Evolutionary conservation across 129 eudicot species (phyloP), one percentile per base, ranked within the genome.

Genomic region (Pseudognaphalium luteoalbum): DNA sequence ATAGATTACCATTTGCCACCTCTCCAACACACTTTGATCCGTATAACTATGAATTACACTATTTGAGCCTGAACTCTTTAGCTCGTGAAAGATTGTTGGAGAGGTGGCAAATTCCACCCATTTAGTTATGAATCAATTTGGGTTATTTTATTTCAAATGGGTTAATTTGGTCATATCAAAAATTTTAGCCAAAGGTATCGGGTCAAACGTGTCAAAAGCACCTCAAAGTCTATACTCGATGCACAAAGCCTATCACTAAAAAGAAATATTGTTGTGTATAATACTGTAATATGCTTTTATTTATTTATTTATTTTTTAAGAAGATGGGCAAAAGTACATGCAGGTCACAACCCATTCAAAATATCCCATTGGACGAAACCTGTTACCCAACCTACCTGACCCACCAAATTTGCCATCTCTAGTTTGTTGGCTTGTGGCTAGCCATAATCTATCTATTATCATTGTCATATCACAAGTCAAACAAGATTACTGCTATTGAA

Each of bases 361-460:
- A 2, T 47, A 47, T 47, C 54, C 17, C 17, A 47, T 47, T 57
- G 19, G 62, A n/a, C 29, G 20, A 21, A 20, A 57, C 28, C 29
- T 0, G 28, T 20, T 57, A 57, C 25, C 4, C 25, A 57, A 19
- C 12, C 62, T 7, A 16, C 62, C 10, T 57, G 29, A n/a, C 28
- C 22, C 28, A 57, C 62, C 62, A 29, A 57, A 9, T 57, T 57
- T 1, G 62, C 28, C 11, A 57, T 29, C 29, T 20, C 28, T 21
- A 17, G 70, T 65, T 64, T 65, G 70, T 65, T 65, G 21, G 70
- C 70, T 33, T 32, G 70, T 65, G 70, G 70, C 70, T 61, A 9
- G 35, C 33, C 8, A 33, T 64, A 10, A 33, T 64, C 37, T 30
- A 29, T 64, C 7, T 63, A 7, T 28, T 19, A 30, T 32, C 16